Conservation (phyloP, 2,329 filamentous ascomycete species). For the Geosmithia morbida region DNA sequence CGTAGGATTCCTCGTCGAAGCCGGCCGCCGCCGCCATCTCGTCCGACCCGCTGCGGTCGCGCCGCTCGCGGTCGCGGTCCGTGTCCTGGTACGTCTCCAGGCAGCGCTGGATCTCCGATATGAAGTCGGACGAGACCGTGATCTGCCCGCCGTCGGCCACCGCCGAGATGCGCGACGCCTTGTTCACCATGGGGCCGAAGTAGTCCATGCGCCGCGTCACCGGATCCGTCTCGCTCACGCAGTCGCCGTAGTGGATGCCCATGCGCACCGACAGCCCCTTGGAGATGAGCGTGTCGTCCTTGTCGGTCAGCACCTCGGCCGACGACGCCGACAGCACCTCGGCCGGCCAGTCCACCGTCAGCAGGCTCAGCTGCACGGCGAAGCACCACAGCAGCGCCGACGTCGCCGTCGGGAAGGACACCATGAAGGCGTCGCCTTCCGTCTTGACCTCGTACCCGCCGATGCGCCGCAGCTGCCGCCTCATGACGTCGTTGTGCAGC, state of each 20-base stretch:
- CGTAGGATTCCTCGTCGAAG: constrained; percentile 54
- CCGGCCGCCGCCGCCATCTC: constrained; percentile 14
- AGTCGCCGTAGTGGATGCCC: constrained; percentile 92
- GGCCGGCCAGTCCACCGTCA: constrained; percentile 84
- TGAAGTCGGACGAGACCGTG: constrained; percentile 92
- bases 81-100: constrained; percentile 79
- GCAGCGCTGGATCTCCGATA: constrained; percentile 85
- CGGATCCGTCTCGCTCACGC: constrained; percentile 88
- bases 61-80: constrained; percentile 31
- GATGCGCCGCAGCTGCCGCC: constrained; percentile 79
- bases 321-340: constrained; percentile 81
- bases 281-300: constrained; percentile 82
- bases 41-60: constrained; percentile 41
- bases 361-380: constrained; percentile 73
- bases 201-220: constrained; percentile 98
- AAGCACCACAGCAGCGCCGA: constrained; percentile 94
- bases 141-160: constrained; percentile 96
- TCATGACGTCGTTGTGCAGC: constrained; percentile 94
- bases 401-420: constrained; percentile 92
- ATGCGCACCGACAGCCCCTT: constrained; percentile 89
- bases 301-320: constrained; percentile 69
- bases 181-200: constrained; percentile 98
- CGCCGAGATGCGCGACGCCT: constrained; percentile 82
- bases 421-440: constrained; percentile 99
- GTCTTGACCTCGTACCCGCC: constrained; percentile 99